A percentile compares a stretch with the other conserved stretches of the same genome.
phyloP scores from a whole-genome alignment of 768 basidiomycete genomes.

The Pleurotus sapidus region DNA sequence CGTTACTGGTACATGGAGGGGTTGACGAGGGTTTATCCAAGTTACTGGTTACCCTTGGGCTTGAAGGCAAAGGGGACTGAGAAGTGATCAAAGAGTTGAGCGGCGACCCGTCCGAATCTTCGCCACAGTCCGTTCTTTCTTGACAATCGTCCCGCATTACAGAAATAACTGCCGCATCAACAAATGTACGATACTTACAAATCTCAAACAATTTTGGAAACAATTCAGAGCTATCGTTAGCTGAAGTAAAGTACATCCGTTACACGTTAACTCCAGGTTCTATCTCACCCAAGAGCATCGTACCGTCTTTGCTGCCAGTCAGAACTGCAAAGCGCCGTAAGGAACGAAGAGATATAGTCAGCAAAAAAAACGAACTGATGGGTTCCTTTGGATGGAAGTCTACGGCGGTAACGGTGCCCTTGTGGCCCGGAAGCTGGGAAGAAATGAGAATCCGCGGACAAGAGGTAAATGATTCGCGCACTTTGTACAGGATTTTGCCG shows the following conservation, averaged over 20 bases:
- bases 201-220: too few species aligned
- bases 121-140: not conserved
- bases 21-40: slow-evolving; percentile 48
- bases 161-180: too few species aligned
- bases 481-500: slow-evolving; percentile 75
- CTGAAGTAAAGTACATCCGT: too few species aligned
- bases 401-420: slow-evolving; percentile 92
- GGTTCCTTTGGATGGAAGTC: slow-evolving; percentile 97
- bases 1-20: slow-evolving; percentile 63
- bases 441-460: not conserved
- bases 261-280: slow-evolving; percentile 58
- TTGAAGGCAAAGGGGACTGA: not conserved
- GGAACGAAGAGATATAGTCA: not conserved
- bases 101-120: not conserved
- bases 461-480: slow-evolving; percentile 21
- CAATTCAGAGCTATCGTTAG: too few species aligned
- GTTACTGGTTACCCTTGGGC: slow-evolving; percentile 33
- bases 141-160: too few species aligned
- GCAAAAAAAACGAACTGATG: slow-evolving; percentile 63
- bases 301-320: slow-evolving; percentile 90
- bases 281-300: slow-evolving; percentile 89
- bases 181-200: too few species aligned
- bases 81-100: not conserved
- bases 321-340: slow-evolving; percentile 53
- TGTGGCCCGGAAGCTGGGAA: slow-evolving; percentile 86